phyloP scores from a whole-genome alignment of 1,284 basidiomycete species.

The Peniophora sp. region DNA sequence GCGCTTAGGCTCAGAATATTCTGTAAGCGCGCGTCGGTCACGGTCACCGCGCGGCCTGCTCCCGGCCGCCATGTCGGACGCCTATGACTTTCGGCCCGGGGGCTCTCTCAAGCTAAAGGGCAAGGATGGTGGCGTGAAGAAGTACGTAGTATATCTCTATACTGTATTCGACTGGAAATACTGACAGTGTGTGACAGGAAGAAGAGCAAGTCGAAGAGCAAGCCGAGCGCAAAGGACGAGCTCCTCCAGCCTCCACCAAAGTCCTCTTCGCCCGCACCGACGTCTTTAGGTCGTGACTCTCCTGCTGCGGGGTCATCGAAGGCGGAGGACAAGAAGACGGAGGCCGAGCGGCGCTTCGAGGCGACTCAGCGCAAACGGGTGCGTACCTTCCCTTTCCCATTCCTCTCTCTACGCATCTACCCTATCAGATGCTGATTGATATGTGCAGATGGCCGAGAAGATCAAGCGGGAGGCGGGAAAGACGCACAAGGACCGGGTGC shows the following conservation, averaged over 20 bases:
- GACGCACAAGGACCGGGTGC: constrained; percentile 94
- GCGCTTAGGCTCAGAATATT: neutral
- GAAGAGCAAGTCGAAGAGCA: constrained; percentile 62
- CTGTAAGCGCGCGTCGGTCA: constrained; percentile 7
- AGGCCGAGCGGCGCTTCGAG: constrained; percentile 86
- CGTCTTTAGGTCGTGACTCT: constrained; percentile 52
- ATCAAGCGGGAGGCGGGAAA: constrained; percentile 77
- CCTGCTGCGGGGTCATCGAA: constrained; percentile 31
- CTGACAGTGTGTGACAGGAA: constrained; percentile 57
- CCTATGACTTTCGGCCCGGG: constrained; percentile 81
- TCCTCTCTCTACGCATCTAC: constrained; percentile 5
- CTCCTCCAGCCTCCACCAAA: constrained; percentile 18
- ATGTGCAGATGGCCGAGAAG: constrained; percentile 63
- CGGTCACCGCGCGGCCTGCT: neutral
- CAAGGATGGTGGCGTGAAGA: constrained; percentile 72
- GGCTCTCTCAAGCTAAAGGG: constrained; percentile 90
- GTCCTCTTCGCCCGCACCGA: constrained; percentile 31
- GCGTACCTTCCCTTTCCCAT: constrained; percentile 23
- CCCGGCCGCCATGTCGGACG: constrained; percentile 38
- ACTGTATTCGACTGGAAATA: constrained; percentile 2
- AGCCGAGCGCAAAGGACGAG: constrained; percentile 29
- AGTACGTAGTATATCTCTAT: constrained; percentile 42
- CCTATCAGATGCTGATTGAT: neutral
- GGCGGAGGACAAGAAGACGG: constrained; percentile 62
- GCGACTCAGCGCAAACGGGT: constrained; percentile 80